A percentile compares a stretch with the other conserved stretches of the same genome.
phyloP scores from a whole-genome alignment of 192 early-diverging fungal genomes.

The Kickxella alabastrina region DNA sequence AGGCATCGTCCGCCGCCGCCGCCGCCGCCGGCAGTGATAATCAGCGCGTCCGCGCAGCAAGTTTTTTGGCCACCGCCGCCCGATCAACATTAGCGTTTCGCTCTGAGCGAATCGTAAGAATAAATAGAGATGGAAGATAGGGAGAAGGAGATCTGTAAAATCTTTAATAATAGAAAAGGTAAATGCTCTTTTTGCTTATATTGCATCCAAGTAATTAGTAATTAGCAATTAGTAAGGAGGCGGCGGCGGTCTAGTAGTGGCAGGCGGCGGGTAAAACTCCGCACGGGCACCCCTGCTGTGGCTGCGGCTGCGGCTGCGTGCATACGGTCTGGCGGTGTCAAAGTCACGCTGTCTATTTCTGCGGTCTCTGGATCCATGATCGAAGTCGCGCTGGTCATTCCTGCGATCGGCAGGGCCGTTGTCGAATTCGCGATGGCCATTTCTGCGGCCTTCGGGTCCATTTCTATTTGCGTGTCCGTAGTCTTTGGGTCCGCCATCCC shows the following conservation, averaged over 20 bases:
- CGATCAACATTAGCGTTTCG: constrained; percentile 11
- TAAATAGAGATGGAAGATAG: neutral
- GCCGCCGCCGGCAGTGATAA: too few relatives aligned
- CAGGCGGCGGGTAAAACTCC: constrained; percentile 1
- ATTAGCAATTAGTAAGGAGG: neutral
- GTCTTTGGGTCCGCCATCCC: neutral
- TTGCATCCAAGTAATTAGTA: neutral
- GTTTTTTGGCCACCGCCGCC: constrained; percentile 26
- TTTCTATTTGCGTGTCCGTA: neutral
- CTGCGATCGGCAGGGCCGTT: too few relatives aligned
- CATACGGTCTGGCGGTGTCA: too few relatives aligned
- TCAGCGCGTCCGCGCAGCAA: constrained; percentile 37
- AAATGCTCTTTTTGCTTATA: neutral
- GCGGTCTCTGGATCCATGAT: too few relatives aligned
- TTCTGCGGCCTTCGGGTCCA: neutral
- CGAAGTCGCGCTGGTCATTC: constrained; percentile 10
- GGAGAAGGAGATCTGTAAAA: too few relatives aligned
- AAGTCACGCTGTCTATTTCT: too few relatives aligned
- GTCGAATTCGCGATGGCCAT: too few relatives aligned
- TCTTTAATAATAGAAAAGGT: too few relatives aligned
- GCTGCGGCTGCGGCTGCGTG: constrained; percentile 5
- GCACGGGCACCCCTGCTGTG: constrained; percentile 13
- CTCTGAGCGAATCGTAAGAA: constrained; percentile 11
- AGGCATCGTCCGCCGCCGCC: neutral
- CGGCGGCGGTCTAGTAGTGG: constrained; percentile 4